A percentile compares a stretch with the other conserved stretches of the same genome.
These are phyloP conservation scores for Urtica urens DNA, from an alignment of 306 rosid species.

Conservation along the genomic window DNA sequence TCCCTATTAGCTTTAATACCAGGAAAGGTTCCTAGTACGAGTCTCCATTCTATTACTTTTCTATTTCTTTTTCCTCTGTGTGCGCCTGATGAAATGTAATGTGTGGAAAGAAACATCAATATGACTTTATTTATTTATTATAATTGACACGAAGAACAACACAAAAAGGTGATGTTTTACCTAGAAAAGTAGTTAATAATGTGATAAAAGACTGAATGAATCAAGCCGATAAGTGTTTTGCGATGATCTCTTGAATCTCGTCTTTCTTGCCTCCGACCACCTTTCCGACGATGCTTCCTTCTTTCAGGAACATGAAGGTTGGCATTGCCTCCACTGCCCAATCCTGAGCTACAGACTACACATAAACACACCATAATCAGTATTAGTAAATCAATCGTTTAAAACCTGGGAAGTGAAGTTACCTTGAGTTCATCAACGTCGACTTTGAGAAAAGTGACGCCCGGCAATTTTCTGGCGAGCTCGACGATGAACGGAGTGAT, in stretches of 20 bases:
- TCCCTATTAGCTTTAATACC: constrained; percentile 41
- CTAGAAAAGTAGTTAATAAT: no score
- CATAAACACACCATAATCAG: not conserved
- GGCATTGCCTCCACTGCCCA: constrained; percentile 99
- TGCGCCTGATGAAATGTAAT: constrained; percentile 11
- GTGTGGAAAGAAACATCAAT: no score
- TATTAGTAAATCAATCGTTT: not conserved
- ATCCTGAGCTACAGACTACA: constrained; percentile 74
- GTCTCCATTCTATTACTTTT: constrained; percentile 19
- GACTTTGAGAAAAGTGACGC: constrained; percentile 58
- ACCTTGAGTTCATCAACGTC: constrained; percentile 93
- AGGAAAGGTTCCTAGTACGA: constrained; percentile 63
- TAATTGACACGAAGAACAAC: not conserved
- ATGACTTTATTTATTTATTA: no score
- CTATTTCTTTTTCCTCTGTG: no score
- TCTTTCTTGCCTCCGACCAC: constrained; percentile 91
- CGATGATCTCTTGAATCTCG: constrained; percentile 51
- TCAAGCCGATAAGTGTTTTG: constrained; percentile 36
- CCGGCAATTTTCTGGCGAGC: constrained; percentile 51
- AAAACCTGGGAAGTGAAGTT: not conserved
- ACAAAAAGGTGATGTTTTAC: not conserved
- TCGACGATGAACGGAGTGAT: constrained; percentile 66
- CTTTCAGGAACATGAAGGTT: constrained; percentile 77
- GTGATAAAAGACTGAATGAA: no score
- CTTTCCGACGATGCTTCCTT: constrained; percentile 60